Conservation (phyloP, 176 grass and related monocot species). For the Musa schizocarpa region DNA sequence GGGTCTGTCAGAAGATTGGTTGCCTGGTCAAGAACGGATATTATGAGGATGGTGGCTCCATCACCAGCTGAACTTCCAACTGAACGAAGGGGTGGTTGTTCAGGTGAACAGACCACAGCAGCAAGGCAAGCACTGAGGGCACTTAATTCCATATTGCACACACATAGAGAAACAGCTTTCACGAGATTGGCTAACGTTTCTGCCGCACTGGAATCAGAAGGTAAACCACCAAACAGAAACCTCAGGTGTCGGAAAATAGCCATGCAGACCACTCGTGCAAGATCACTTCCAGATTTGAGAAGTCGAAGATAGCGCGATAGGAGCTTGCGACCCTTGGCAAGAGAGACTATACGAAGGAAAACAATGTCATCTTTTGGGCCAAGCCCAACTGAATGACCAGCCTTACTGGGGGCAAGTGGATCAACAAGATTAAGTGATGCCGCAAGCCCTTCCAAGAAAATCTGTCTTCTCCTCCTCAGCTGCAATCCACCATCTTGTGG, state of each 20-base stretch:
- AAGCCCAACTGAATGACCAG: slow-evolving; percentile 5
- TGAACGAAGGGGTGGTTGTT: slow-evolving; percentile 36
- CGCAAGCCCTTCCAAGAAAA: slow-evolving; percentile 28
- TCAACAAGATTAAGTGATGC: slow-evolving; percentile 33
- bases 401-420: slow-evolving; percentile 23
- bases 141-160: slow-evolving; percentile 28
- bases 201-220: slow-evolving; percentile 17
- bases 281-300: slow-evolving; percentile 25
- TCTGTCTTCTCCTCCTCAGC: slow-evolving; percentile 25
- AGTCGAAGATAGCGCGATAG: slow-evolving; percentile 25
- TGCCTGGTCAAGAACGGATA: slow-evolving; percentile 25
- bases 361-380: slow-evolving; percentile 29
- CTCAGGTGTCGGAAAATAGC: slow-evolving; percentile 42
- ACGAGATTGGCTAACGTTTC: slow-evolving; percentile 24
- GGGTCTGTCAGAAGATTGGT: slow-evolving; percentile 24
- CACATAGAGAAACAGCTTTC: slow-evolving; percentile 18
- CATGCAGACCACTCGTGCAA: slow-evolving; percentile 34
- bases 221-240: slow-evolving; percentile 27
- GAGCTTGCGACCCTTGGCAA: slow-evolving; percentile 35
- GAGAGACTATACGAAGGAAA: slow-evolving; percentile 28
- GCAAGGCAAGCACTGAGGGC: slow-evolving; percentile 34
- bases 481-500: slow-evolving; percentile 14
- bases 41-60: slow-evolving; percentile 25
- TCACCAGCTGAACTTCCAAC: slow-evolving; percentile 34
- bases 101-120: slow-evolving; percentile 37